Percentiles rank a stretch among this genome's conserved stretches.
Conservation (phyloP, 2,329 filamentous ascomycete genomes). For the Daldinia sp. region DNA sequence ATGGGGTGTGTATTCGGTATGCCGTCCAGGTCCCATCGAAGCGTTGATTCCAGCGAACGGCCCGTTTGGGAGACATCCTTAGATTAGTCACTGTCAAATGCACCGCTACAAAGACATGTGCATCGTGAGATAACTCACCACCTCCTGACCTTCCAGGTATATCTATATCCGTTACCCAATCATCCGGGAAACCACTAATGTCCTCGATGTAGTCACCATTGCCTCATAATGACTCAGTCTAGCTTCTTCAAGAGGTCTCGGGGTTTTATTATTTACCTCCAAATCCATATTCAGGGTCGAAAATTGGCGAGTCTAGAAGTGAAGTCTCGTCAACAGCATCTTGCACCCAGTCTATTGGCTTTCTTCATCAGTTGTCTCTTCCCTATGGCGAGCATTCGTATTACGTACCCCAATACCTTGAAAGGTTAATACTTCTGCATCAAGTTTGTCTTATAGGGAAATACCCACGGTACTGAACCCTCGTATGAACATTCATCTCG, state of each 20-base stretch:
- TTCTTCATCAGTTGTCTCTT: conserved; percentile 4
- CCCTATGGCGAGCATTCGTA: background rate
- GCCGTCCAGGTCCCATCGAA: conserved; percentile 44
- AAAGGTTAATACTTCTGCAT: conserved; percentile 3
- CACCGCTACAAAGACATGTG: background rate
- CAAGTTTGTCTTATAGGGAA: background rate
- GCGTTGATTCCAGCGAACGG: conserved; percentile 44
- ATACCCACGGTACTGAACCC: conserved; percentile 29
- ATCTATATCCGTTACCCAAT: conserved; percentile 20
- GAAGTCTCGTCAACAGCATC: conserved; percentile 36
- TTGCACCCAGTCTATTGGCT: conserved; percentile 38
- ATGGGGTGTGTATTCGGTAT: conserved; percentile 43
- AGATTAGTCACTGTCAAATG: background rate
- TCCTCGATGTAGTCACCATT: conserved; percentile 41
- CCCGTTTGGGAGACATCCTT: conserved; percentile 43
- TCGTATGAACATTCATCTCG: conserved; percentile 19
- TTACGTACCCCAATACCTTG: conserved; percentile 22
- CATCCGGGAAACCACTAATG: conserved; percentile 22
- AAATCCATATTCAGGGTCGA: conserved; percentile 40
- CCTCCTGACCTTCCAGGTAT: conserved; percentile 43
- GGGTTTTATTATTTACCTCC: conserved; percentile 22
- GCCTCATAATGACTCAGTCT: conserved; percentile 20
- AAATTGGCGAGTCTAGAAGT: conserved; percentile 40
- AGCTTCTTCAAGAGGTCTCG: background rate
- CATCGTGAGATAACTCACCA: conserved; percentile 20